Evolutionary conservation across 1,139 yeast genomes (phyloP).

Genomic region (Debaryomyces nepalensis): DNA sequence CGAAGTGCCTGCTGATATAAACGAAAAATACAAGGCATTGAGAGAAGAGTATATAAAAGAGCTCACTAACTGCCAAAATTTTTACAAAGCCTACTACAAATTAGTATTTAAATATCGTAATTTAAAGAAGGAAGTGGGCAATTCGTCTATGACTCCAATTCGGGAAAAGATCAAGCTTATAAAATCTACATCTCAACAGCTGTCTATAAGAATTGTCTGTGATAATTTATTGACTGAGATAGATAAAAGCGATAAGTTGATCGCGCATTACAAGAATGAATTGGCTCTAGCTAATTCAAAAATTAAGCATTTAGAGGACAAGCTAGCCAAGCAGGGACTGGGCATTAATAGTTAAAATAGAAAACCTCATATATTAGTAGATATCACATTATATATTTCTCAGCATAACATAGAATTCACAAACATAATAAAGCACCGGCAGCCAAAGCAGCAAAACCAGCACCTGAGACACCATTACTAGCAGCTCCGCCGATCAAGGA

Average conservation of each 20-base stretch:
- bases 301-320: slow-evolving; percentile 20
- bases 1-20: slow-evolving; percentile 15
- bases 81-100: slow-evolving; percentile 44
- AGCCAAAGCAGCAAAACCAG: slow-evolving; percentile 36
- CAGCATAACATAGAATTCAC: slow-evolving; percentile 21
- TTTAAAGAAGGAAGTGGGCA: slow-evolving; percentile 28
- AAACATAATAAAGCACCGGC: slow-evolving; percentile 41
- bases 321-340: slow-evolving; percentile 9
- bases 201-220: slow-evolving; percentile 28
- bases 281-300: slow-evolving; percentile 20
- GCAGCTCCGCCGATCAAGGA: slow-evolving; percentile 24
- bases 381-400: slow-evolving; percentile 3
- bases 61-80: slow-evolving; percentile 31
- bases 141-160: slow-evolving; percentile 17
- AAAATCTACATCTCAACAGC: slow-evolving; percentile 28
- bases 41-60: slow-evolving; percentile 39
- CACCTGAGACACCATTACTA: slow-evolving; percentile 23
- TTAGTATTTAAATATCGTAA: slow-evolving; percentile 47
- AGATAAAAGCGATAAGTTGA: slow-evolving; percentile 18
- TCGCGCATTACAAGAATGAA: slow-evolving; percentile 17
- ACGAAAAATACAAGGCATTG: slow-evolving; percentile 33
- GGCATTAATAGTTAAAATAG: slow-evolving; percentile 3
- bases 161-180: slow-evolving; percentile 31
- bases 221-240: slow-evolving; percentile 29
- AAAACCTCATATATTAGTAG: slow-evolving; percentile 2